Evolutionary conservation across 2,329 filamentous ascomycete genomes (phyloP), one percentile per base, ranked within the genome.

Genomic region (Fusarium fracticaudum): DNA sequence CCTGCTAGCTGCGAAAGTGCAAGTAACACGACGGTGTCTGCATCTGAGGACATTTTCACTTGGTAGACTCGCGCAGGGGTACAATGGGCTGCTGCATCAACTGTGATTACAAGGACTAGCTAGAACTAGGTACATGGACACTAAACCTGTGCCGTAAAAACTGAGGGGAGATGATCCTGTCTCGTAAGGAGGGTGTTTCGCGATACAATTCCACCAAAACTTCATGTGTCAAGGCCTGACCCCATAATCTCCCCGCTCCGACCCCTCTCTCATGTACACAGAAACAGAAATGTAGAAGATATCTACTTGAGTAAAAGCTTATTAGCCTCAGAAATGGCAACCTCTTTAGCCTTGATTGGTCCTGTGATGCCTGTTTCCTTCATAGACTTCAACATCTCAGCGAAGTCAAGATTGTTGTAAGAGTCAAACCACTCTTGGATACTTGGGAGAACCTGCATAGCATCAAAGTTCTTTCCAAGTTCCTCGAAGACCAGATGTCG

Each of bases 351-450:
- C 15, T 13, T 3, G 3, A 50, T 8, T 33, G 15, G 29, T 6
- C 15, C 47, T 9, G 22, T 14, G 22, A 33, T 13, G 10, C 29
- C 6, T 13, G 29, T 50, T 33, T 1, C 20, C 14, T 11, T 9
- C 29, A 50, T 50, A 1, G 0, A 0, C 29, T 33, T 13, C 29
- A n/a, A 9, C 5, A 50, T 31, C 0, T 9, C 15, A 50, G 22
- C 5, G 29, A 50, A 50, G 22, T 33, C 22, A 4, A 33, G n/a
- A n/a, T n/a, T n/a, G n/a, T n/a, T n/a, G n/a, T n/a, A 33, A 3
- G 31, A 33, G 10, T 33, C 31, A 33, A 33, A 3, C 31, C 31
- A 33, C 3, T 33, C 31, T 33, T n/a, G 29, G 4, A 50, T 0
- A 2, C 29, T 7, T 18, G 47, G 22, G 0, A 50, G 1, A 9